Evolutionary conservation across 331 rosid genomes (phyloP), one percentile per base, ranked within the genome.

Genomic region (Malus hybrid): DNA sequence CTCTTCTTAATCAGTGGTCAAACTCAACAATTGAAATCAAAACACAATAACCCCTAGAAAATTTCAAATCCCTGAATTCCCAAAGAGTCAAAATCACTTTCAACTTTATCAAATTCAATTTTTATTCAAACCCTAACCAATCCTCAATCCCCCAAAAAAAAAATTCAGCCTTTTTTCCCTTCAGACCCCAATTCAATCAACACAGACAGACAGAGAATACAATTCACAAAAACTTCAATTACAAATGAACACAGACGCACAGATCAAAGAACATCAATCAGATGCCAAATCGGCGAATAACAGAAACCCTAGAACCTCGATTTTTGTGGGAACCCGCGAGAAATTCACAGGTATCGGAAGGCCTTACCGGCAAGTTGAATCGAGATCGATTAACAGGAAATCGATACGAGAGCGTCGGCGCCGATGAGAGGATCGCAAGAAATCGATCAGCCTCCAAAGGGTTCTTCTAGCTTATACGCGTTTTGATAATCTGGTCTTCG

Each of bases 321-420:
- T 29, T 52, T 48, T 15, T 77, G 86, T 71, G 19, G 24, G 70
- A 82, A 72, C 69, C 86, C 72, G 79, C 58, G 63, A 75, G 50
- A 74, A 18, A 69, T 64, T 84, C 96, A 86, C 82, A 89, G 91
- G 88, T 70, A 75, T 61, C 87, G 79, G 78, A 84, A 77, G 73
- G 93, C 88, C 97, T 92, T 89, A 89, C 96, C 97, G 83, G 88
- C 80, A 42, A 74, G 60, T 67, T 18, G 57, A 24, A 75, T 63
- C 83, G 12, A 57, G 75, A 70, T 74, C 52, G 68, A 30, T 50
- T 71, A 77, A 29, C 5, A 66, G 63, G 69, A 77, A 34, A 16
- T 6, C 56, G n/a, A 44, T 63, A 7, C 60, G 53, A 7, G 12
- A 53, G 36, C 78, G 14, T 63, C 71, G 67, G 36, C 71, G 58